phyloP scores from a whole-genome alignment of 192 early-diverging fungal genomes.

The Jimgerdemannia lactiflua region DNA sequence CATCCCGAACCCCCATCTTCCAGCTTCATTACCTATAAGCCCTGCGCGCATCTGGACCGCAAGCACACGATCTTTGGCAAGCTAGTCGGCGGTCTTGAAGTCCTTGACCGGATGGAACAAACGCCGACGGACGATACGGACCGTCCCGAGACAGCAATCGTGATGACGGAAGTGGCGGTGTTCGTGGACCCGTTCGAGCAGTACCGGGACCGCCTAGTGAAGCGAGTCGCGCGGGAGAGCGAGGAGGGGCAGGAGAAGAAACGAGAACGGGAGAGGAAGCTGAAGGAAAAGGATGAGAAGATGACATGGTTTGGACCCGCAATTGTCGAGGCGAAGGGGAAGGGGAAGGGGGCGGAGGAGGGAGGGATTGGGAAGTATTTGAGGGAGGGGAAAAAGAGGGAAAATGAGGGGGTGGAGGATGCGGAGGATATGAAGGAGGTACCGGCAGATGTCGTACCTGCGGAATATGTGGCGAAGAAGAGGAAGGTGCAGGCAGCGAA shows the following conservation, averaged over 20 bases:
- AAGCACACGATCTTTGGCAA: constrained; percentile 97
- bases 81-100: constrained; percentile 83
- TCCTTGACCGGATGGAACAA: constrained; percentile 76
- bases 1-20: not conserved
- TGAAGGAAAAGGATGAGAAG: constrained; percentile 54
- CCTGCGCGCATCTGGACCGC: constrained; percentile 63
- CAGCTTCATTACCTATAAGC: constrained; percentile 69
- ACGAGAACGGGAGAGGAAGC: constrained; percentile 40
- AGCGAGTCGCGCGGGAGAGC: constrained; percentile 53
- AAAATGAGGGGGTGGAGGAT: not conserved
- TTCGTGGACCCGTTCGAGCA: constrained; percentile 87
- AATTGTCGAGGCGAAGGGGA: constrained; percentile 27
- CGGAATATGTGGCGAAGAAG: constrained; percentile 10
- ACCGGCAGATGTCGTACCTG: constrained; percentile 3
- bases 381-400: not conserved
- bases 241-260: constrained; percentile 34
- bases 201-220: constrained; percentile 62
- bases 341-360: not conserved
- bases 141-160: constrained; percentile 69
- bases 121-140: constrained; percentile 67
- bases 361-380: not conserved
- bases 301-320: constrained; percentile 75
- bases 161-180: constrained; percentile 68
- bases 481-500: not conserved
- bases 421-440: not conserved